phyloP scores from a whole-genome alignment of 306 rosid genomes.

The Myrica gale region DNA sequence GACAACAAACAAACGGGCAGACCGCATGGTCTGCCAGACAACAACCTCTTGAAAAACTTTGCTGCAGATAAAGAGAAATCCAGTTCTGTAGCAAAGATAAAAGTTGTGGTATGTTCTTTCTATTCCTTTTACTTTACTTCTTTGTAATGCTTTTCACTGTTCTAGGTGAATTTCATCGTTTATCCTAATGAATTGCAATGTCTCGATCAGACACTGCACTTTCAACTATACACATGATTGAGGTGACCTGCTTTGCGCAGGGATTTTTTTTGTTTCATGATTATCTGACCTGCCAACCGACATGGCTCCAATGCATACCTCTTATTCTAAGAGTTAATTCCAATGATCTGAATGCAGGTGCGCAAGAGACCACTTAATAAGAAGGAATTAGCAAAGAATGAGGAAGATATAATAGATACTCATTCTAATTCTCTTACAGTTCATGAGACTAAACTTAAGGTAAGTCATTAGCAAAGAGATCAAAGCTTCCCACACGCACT shows the following conservation, averaged over 20 bases:
- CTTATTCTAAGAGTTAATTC: slow-evolving; percentile 11
- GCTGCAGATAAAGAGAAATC: slow-evolving; percentile 87
- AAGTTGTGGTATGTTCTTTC: slow-evolving; percentile 90
- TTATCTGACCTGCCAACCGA: slow-evolving; percentile 2
- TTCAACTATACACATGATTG: slow-evolving; percentile 5
- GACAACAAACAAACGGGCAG: slow-evolving; percentile 60
- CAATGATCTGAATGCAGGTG: slow-evolving; percentile 57
- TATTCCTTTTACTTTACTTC: not conserved
- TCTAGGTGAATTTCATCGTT: not conserved
- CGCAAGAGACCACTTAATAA: slow-evolving; percentile 96
- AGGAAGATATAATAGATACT: slow-evolving; percentile 92
- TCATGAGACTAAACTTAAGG: slow-evolving; percentile 97
- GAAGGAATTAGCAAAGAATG: slow-evolving; percentile 87
- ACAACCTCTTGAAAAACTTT: slow-evolving; percentile 58
- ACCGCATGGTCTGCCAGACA: slow-evolving; percentile 66
- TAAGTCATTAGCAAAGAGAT: slow-evolving; percentile 15
- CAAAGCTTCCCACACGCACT: not conserved
- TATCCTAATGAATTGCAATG: slow-evolving; percentile 18
- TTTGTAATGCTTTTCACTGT: slow-evolving; percentile 1
- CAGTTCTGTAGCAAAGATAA: slow-evolving; percentile 90
- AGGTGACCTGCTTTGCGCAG: slow-evolving; percentile 12
- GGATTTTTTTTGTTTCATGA: slow-evolving; percentile 11
- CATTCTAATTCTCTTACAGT: slow-evolving; percentile 74
- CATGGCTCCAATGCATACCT: slow-evolving; percentile 10
- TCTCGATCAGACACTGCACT: not conserved